Percentiles rank a stretch among this genome's conserved stretches.
These are phyloP conservation scores for Lipomyces orientalis DNA, from an alignment of 805 yeast genomes.

Conservation along the genomic window DNA sequence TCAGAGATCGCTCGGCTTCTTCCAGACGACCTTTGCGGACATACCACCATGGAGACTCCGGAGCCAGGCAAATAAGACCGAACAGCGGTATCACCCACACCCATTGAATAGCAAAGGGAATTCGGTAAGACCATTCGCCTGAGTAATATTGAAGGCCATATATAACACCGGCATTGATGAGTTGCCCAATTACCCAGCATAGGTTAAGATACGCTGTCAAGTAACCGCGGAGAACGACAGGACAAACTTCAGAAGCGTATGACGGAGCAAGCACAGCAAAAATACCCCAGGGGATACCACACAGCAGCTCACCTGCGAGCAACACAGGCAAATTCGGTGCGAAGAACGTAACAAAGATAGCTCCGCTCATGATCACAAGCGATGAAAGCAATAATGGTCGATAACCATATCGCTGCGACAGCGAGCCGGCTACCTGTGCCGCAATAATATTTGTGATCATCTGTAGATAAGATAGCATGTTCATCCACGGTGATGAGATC, in stretches of 20 bases:
- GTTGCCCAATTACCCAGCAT: constrained; percentile 64
- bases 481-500: constrained; percentile 40
- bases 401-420: constrained; percentile 56
- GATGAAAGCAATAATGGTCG: constrained; percentile 50
- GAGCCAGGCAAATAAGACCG: constrained; percentile 50
- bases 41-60: constrained; percentile 37
- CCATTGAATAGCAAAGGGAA: constrained; percentile 68
- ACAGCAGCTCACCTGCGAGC: constrained; percentile 49
- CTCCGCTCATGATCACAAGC: constrained; percentile 46
- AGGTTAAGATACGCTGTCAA: constrained; percentile 57
- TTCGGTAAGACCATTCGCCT: constrained; percentile 53
- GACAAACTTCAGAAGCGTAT: constrained; percentile 63
- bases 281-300: constrained; percentile 58
- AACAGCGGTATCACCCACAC: constrained; percentile 55
- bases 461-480: constrained; percentile 33
- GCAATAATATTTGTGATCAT: constrained; percentile 51
- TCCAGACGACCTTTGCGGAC: constrained; percentile 15
- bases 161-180: constrained; percentile 59
- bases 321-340: constrained; percentile 50
- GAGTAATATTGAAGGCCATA: constrained; percentile 45
- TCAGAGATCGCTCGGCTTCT: constrained; percentile 40
- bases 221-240: constrained; percentile 56
- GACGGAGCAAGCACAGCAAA: constrained; percentile 58
- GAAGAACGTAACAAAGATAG: constrained; percentile 56
- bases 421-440: constrained; percentile 51